Percentiles rank a stretch among this genome's conserved stretches.
These are phyloP conservation scores for Lodderomyces metapsilosis DNA, from an alignment of 1,139 yeast genomes.

Conservation along the genomic window DNA sequence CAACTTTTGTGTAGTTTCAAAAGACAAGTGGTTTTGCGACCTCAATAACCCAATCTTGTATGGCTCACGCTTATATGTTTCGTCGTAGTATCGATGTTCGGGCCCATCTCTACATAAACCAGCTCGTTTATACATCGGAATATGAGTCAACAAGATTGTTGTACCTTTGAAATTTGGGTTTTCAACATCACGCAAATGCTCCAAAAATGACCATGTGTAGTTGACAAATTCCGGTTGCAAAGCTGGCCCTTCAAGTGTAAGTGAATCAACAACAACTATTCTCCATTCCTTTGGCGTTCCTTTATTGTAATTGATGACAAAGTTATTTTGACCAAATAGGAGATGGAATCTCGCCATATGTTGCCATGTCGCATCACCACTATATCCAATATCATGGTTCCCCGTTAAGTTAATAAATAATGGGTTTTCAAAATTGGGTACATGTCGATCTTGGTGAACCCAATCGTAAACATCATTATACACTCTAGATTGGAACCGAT, in stretches of 20 bases:
- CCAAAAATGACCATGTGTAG: slow-evolving; percentile 71
- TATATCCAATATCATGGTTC: slow-evolving; percentile 93
- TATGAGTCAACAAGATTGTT: slow-evolving; percentile 82
- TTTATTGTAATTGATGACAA: slow-evolving; percentile 65
- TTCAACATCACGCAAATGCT: slow-evolving; percentile 48
- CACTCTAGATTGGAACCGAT: slow-evolving; percentile 48
- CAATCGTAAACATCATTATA: slow-evolving; percentile 66
- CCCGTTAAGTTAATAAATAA: slow-evolving; percentile 83
- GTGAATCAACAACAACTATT: slow-evolving; percentile 77
- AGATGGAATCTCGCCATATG: slow-evolving; percentile 76
- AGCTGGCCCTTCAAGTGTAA: slow-evolving; percentile 89
- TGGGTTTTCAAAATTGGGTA: slow-evolving; percentile 45
- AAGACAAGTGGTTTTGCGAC: slow-evolving; percentile 83
- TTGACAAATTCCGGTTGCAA: slow-evolving; percentile 66
- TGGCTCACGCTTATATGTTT: slow-evolving; percentile 50
- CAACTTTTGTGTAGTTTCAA: slow-evolving; percentile 63
- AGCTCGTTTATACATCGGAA: slow-evolving; percentile 77
- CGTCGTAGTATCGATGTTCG: slow-evolving; percentile 53
- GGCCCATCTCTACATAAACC: slow-evolving; percentile 92
- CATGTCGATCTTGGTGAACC: slow-evolving; percentile 39
- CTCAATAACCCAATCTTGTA: slow-evolving; percentile 68
- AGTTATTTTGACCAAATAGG: slow-evolving; percentile 83
- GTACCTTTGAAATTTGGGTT: slow-evolving; percentile 62
- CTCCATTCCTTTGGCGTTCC: slow-evolving; percentile 74
- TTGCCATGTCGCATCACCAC: slow-evolving; percentile 92